Evolutionary conservation across 2,329 filamentous ascomycete species (phyloP).

Genomic region (Penicillium sp.): DNA sequence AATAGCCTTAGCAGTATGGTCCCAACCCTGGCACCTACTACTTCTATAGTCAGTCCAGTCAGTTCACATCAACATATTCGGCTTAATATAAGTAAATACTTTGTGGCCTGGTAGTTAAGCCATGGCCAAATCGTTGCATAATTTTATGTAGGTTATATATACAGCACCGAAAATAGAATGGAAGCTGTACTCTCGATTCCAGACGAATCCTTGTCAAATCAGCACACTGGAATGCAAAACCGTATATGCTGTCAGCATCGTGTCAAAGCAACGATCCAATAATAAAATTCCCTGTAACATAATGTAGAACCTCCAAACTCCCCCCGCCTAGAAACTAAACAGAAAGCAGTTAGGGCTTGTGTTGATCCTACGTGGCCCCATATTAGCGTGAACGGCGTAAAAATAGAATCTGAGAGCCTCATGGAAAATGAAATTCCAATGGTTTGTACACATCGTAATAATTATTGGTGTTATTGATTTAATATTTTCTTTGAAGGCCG

Average conservation of each 20-base stretch:
- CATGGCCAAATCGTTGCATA: not conserved
- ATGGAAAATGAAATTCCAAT: not conserved
- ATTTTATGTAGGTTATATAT: not conserved
- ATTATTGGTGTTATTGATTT: not conserved
- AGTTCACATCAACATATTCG: not conserved
- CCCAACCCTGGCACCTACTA: not conserved
- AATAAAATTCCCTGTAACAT: not conserved
- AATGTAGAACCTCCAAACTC: not conserved
- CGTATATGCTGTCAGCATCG: not conserved
- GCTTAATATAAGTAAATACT: not conserved
- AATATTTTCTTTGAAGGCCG: not conserved
- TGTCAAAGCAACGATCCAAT: not conserved
- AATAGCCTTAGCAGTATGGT: not conserved
- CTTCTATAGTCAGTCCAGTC: not conserved
- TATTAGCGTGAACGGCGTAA: not conserved
- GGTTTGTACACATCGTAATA: not conserved
- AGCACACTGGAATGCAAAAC: too few species aligned
- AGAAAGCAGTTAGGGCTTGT: conserved; percentile 2
- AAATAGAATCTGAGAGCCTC: conserved; percentile 4
- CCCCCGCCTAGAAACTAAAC: not conserved
- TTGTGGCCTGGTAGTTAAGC: too few species aligned
- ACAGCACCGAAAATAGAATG: not conserved
- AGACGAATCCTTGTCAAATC: not conserved
- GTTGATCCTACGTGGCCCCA: conserved; percentile 6
- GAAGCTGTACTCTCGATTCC: not conserved